Evolutionary conservation across 257 asterid genomes (phyloP).

Genomic region (Solanum ahanhuiri): DNA sequence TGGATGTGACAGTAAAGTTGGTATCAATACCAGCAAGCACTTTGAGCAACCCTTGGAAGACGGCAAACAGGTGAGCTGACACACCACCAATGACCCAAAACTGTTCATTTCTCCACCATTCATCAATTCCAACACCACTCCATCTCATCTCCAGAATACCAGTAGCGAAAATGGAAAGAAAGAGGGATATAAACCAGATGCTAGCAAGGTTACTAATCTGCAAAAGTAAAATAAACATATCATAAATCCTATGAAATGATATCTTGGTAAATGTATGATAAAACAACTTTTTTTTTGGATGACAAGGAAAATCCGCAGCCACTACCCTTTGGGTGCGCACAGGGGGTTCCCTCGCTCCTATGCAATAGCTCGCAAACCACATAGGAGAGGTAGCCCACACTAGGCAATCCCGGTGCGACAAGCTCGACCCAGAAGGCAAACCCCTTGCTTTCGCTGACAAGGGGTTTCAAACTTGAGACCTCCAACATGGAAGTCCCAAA

Average conservation of each 20-base stretch:
- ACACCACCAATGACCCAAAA: slow-evolving; percentile 99
- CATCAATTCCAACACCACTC: slow-evolving; percentile 96
- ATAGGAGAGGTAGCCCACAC: too few species aligned
- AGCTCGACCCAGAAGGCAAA: too few species aligned
- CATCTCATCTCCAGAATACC: slow-evolving; percentile 97
- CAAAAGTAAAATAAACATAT: neutral
- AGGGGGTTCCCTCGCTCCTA: too few species aligned
- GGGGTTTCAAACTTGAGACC: too few species aligned
- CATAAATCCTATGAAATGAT: neutral
- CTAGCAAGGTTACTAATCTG: slow-evolving; percentile 96
- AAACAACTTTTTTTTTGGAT: neutral
- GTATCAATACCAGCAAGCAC: slow-evolving; percentile 96
- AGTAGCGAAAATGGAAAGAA: slow-evolving; percentile 89
- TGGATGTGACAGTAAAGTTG: slow-evolving; percentile 94
- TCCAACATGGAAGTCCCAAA: too few species aligned
- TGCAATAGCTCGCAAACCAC: too few species aligned
- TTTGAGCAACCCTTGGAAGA: slow-evolving; percentile 90
- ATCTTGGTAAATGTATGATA: neutral
- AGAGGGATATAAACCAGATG: slow-evolving; percentile 89
- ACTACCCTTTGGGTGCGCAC: too few species aligned
- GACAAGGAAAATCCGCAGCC: too few species aligned
- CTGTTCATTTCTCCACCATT: slow-evolving; percentile 99
- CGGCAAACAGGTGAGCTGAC: slow-evolving; percentile 86
- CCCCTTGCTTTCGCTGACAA: too few species aligned
- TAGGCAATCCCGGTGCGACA: too few species aligned